Percentiles rank a stretch among this genome's conserved stretches.
These are phyloP conservation scores for Cornus florida DNA, from an alignment of 148 eudicot species.

Conservation along the genomic window DNA sequence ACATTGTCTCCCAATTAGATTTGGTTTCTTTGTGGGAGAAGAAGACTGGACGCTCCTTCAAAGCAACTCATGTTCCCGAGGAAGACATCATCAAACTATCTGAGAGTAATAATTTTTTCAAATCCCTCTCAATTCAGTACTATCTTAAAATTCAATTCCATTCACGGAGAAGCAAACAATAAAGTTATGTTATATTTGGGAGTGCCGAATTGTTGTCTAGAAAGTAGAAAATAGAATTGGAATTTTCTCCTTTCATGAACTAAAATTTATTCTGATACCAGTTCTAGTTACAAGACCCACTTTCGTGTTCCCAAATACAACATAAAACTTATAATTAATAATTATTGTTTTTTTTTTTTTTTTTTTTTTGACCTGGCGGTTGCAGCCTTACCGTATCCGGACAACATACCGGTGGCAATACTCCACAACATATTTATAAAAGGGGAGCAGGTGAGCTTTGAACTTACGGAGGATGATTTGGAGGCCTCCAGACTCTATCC, in stretches of 20 bases:
- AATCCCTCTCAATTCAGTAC: no score
- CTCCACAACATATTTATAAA: slow-evolving; percentile 20
- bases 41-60: slow-evolving; percentile 17
- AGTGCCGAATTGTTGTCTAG: no score
- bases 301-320: no score
- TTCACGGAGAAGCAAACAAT: no score
- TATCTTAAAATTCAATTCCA: no score
- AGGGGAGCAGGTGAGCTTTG: slow-evolving; percentile 22
- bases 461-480: slow-evolving; percentile 18
- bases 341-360: neutral
- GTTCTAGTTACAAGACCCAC: no score
- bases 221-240: no score
- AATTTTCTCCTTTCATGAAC: no score
- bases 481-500: slow-evolving; percentile 25
- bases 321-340: no score
- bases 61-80: slow-evolving; percentile 14
- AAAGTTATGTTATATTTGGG: no score
- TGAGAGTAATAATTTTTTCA: slow-evolving; percentile 10
- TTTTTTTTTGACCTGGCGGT: no score
- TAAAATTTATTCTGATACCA: no score
- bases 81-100: slow-evolving; percentile 20
- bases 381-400: slow-evolving; percentile 21
- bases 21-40: slow-evolving; percentile 26
- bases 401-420: slow-evolving; percentile 10
- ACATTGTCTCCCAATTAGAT: slow-evolving; percentile 22